phyloP scores from a whole-genome alignment of 768 basidiomycete genomes.

The Russula virescens region DNA sequence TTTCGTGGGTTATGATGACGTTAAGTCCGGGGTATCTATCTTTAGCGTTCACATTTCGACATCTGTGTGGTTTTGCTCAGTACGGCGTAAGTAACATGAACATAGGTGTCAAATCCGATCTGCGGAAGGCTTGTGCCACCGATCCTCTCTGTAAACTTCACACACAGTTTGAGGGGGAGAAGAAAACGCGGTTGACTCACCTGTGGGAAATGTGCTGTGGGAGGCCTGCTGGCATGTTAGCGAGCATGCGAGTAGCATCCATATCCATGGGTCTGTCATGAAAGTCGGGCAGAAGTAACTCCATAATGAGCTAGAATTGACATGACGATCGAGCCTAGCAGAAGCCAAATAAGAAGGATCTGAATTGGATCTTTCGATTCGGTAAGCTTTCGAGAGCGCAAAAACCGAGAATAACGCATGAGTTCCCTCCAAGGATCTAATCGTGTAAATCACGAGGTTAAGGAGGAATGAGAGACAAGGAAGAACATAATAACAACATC shows the following conservation, averaged over 20 bases:
- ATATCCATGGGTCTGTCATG: no score
- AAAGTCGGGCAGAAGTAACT: background rate
- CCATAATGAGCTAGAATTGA: background rate
- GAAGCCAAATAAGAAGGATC: background rate
- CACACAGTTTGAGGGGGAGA: no score
- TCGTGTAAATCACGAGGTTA: background rate
- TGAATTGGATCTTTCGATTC: background rate
- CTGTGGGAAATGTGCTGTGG: background rate
- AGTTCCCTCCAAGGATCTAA: background rate
- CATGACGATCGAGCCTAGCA: background rate
- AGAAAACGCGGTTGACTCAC: background rate
- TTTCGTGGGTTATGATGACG: no score
- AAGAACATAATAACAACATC: conserved; percentile 4
- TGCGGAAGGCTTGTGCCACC: no score
- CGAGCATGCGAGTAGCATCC: background rate
- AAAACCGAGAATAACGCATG: conserved; percentile 2
- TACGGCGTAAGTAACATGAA: no score
- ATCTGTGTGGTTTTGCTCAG: no score
- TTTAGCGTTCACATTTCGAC: no score
- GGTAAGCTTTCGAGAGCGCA: background rate
- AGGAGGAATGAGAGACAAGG: background rate
- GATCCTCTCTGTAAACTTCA: no score
- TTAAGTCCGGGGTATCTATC: no score
- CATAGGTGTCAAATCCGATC: no score
- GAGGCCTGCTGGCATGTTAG: background rate